A percentile compares a stretch with the other conserved stretches of the same genome.
Conservation (phyloP, 2,329 filamentous ascomycete genomes). For the Aspergillus arachidicola region DNA sequence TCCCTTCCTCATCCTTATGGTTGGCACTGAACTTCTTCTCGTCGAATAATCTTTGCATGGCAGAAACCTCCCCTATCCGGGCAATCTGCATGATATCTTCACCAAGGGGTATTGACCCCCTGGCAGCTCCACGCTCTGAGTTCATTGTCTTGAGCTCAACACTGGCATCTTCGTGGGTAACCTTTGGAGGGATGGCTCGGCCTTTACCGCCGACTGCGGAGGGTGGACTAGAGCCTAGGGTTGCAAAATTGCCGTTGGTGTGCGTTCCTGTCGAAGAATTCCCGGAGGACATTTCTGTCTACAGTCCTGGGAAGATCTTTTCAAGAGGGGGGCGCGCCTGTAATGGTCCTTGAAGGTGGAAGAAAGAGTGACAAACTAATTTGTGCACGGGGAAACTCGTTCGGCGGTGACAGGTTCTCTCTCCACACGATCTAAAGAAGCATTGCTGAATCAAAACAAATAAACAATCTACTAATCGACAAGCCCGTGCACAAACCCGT, state of each 20-base stretch:
- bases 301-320: not conserved
- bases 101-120: constrained; percentile 50
- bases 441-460: constrained; percentile 19
- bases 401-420: constrained; percentile 14
- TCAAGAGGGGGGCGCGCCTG: not conserved
- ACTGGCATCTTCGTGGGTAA: constrained; percentile 32
- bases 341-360: not conserved
- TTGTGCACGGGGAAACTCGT: constrained; percentile 13
- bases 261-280: constrained; percentile 27
- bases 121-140: constrained; percentile 32
- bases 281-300: constrained; percentile 29
- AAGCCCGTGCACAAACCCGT: not conserved
- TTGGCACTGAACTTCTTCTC: constrained; percentile 78
- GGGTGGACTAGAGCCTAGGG: constrained; percentile 27
- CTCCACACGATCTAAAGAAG: constrained; percentile 15
- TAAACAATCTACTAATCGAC: not conserved
- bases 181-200: constrained; percentile 34
- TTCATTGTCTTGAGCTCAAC: constrained; percentile 45
- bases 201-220: constrained; percentile 34
- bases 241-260: constrained; percentile 26
- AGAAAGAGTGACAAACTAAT: constrained; percentile 12
- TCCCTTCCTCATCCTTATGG: constrained; percentile 86
- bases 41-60: constrained; percentile 89
- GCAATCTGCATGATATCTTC: constrained; percentile 96
- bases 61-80: constrained; percentile 79